These are phyloP conservation scores for Solanum hybrid DNA, from an alignment of 305 asterid genomes.

Conservation along the genomic window DNA sequence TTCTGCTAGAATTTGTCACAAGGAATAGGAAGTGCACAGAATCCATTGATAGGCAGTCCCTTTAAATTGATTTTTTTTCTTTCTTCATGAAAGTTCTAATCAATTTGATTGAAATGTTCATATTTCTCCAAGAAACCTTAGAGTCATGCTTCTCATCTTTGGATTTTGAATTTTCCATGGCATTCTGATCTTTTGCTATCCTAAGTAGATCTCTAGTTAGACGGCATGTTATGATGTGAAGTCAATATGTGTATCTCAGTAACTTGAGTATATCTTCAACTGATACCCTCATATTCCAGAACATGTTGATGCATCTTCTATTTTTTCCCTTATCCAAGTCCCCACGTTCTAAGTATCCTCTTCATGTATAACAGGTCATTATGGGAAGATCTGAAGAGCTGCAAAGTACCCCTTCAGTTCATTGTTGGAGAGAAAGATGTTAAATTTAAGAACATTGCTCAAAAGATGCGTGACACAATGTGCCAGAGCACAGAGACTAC, in stretches of 20 bases:
- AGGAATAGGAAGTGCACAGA: neutral
- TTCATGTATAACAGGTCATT: constrained; percentile 35
- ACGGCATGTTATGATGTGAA: neutral
- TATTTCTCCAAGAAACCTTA: neutral
- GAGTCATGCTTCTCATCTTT: neutral
- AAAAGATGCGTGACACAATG: constrained; percentile 36
- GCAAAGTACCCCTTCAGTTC: constrained; percentile 57
- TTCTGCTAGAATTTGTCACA: neutral
- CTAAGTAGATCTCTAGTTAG: neutral
- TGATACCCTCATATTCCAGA: neutral
- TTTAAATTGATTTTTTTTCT: neutral
- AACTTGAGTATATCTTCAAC: neutral
- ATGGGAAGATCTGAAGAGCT: constrained; percentile 80
- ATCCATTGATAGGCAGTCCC: neutral
- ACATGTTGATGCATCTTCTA: neutral
- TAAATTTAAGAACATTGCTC: constrained; percentile 70
- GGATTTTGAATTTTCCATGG: neutral
- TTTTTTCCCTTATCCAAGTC: neutral
- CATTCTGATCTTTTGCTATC: neutral
- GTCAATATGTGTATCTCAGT: neutral
- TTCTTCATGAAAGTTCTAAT: neutral
- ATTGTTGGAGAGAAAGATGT: constrained; percentile 76
- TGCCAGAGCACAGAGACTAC: constrained; percentile 9
- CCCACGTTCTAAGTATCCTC: neutral
- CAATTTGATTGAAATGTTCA: neutral